These are phyloP conservation scores for Anthracocystis walkeri DNA, from an alignment of 1,284 basidiomycete species.

Conservation along the genomic window DNA sequence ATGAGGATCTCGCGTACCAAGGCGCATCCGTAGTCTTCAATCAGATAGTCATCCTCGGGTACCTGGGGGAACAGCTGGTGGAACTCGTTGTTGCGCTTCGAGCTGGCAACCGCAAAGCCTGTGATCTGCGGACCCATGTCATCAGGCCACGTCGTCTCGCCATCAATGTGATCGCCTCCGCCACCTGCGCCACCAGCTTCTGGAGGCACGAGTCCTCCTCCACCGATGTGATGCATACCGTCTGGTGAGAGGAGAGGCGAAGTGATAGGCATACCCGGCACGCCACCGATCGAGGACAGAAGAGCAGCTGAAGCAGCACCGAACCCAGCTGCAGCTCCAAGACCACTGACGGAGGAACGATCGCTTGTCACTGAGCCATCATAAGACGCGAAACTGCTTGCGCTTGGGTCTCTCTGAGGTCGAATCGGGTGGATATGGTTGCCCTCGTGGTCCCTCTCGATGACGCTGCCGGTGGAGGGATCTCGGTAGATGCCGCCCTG, in stretches of 20 bases:
- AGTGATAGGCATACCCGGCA: conserved; percentile 38
- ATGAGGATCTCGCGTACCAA: conserved; percentile 95
- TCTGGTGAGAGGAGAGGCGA: conserved; percentile 48
- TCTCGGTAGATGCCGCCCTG: conserved; percentile 58
- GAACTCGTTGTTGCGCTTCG: conserved; percentile 93
- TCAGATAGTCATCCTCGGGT: conserved; percentile 95
- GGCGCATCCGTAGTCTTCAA: conserved; percentile 99
- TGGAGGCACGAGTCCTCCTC: conserved; percentile 32
- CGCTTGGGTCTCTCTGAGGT: conserved; percentile 34
- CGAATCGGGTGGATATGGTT: conserved; percentile 22
- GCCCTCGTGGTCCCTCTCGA: conserved; percentile 49
- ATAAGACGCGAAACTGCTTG: conserved; percentile 44
- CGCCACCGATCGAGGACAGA: conserved; percentile 47
- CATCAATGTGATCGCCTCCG: conserved; percentile 47
- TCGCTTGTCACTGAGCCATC: conserved; percentile 52
- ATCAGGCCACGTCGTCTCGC: conserved; percentile 46
- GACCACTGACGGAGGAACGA: conserved; percentile 48
- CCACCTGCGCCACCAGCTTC: conserved; percentile 39
- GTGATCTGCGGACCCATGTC: conserved; percentile 63
- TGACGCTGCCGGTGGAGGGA: conserved; percentile 48
- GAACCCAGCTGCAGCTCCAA: conserved; percentile 60
- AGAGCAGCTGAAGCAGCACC: conserved; percentile 52
- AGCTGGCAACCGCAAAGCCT: conserved; percentile 96
- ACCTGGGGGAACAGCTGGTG: conserved; percentile 87
- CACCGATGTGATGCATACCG: conserved; percentile 32